A percentile compares a stretch with the other conserved stretches of the same genome.
These are phyloP conservation scores for Naematelia aurantialba DNA, from an alignment of 768 basidiomycete species.

Conservation along the genomic window DNA sequence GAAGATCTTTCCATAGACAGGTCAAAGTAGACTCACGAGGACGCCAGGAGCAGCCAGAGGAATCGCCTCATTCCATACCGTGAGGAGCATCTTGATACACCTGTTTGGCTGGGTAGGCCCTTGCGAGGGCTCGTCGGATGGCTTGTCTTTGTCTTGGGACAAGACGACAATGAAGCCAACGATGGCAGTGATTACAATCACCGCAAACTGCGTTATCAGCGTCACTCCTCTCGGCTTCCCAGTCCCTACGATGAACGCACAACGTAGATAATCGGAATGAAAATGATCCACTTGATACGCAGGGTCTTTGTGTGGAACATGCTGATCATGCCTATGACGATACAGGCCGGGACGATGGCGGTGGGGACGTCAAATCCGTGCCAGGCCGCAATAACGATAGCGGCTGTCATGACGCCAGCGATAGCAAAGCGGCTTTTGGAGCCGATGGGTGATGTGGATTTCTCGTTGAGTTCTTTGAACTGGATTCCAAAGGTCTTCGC, in stretches of 20 bases:
- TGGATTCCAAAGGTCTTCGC: background rate
- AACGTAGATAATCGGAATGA: background rate
- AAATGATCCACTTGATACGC: background rate
- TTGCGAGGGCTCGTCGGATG: background rate
- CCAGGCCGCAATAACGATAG: background rate
- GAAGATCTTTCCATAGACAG: background rate
- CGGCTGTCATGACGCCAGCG: background rate
- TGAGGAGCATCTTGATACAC: background rate
- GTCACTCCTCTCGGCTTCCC: background rate
- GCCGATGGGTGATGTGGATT: background rate
- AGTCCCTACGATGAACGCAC: background rate
- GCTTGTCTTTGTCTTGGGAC: background rate
- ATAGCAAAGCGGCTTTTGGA: background rate
- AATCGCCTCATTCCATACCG: background rate
- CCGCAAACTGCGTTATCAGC: background rate
- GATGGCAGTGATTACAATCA: background rate
- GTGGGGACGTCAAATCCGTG: background rate
- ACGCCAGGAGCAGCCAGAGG: background rate
- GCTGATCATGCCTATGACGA: background rate
- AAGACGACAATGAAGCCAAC: background rate
- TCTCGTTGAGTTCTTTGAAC: background rate
- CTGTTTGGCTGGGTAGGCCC: background rate
- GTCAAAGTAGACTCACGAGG: background rate
- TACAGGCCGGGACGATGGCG: background rate
- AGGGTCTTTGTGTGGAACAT: background rate